Percentiles rank a stretch among this genome's conserved stretches.
phyloP scores from a whole-genome alignment of 768 basidiomycete species.

The Macrolepiota albuminosa region DNA sequence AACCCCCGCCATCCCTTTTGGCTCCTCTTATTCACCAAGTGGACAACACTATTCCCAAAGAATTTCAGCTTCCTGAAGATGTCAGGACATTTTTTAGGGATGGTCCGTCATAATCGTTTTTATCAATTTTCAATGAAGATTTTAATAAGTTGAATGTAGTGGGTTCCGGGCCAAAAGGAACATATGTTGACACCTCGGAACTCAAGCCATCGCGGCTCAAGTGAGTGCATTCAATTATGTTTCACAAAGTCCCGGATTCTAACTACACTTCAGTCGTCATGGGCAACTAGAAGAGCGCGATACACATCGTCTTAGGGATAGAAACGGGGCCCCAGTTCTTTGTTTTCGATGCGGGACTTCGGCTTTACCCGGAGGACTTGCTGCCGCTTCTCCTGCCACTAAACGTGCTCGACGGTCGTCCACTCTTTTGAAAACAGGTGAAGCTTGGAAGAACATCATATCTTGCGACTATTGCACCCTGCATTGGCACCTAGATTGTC shows the following conservation, averaged over 20 bases:
- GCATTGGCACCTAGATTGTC: conserved; percentile 96
- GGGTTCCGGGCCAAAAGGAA: conserved; percentile 69
- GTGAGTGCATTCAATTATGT: conserved; percentile 42
- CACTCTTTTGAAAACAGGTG: conserved; percentile 33
- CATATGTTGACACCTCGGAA: conserved; percentile 79
- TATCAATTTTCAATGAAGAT: conserved; percentile 6
- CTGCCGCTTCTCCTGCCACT: conserved; percentile 47
- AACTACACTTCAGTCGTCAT: conserved; percentile 51
- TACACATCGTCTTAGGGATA: conserved; percentile 79
- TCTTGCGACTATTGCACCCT: conserved; percentile 94
- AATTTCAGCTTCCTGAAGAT: conserved; percentile 85
- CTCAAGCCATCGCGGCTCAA: conserved; percentile 75
- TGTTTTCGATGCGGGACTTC: conserved; percentile 90
- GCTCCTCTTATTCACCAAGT: conserved; percentile 69
- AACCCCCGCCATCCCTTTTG: conserved; percentile 62
- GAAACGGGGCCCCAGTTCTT: conserved; percentile 75
- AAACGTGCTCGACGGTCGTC: conserved; percentile 52
- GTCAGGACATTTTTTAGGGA: conserved; percentile 82
- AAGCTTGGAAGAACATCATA: conserved; percentile 71
- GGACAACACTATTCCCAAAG: conserved; percentile 64
- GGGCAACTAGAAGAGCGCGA: conserved; percentile 92
- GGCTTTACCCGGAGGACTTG: conserved; percentile 54
- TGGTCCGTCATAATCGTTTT: conserved; percentile 43
- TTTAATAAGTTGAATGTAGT: conserved; percentile 44
- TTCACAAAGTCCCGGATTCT: conserved; percentile 1